Conservation (phyloP, 768 basidiomycete species). For the Termitomyces eurrhizus region DNA sequence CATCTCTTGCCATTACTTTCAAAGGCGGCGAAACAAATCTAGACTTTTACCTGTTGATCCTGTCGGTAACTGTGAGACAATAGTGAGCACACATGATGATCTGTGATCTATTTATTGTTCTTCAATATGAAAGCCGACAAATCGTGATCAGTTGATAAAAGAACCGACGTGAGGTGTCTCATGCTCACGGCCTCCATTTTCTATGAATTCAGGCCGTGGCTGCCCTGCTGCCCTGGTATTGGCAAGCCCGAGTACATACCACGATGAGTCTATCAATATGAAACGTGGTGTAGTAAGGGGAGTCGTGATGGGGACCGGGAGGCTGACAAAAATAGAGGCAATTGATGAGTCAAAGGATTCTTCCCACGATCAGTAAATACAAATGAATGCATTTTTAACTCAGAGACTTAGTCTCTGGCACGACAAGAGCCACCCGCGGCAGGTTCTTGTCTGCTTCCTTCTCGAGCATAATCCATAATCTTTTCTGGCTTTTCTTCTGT, state of each 20-base stretch:
- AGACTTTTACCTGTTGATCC: neutral
- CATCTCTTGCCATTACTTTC: too few relatives aligned
- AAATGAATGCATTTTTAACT: neutral
- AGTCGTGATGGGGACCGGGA: too few relatives aligned
- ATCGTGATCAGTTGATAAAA: neutral
- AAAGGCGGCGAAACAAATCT: neutral
- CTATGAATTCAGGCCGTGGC: too few relatives aligned
- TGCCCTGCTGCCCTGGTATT: too few relatives aligned
- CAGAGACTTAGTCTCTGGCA: neutral
- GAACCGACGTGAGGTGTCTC: too few relatives aligned
- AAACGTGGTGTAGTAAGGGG: neutral
- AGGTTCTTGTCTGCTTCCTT: neutral
- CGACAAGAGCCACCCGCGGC: neutral
- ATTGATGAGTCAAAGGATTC: neutral
- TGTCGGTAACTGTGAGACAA: neutral
- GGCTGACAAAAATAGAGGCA: neutral
- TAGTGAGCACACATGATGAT: neutral
- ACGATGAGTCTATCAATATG: too few relatives aligned
- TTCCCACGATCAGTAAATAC: conserved; percentile 4
- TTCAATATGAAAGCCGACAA: neutral
- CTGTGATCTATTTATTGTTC: neutral
- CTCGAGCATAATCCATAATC: neutral
- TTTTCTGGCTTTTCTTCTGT: neutral
- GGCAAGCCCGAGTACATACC: too few relatives aligned
- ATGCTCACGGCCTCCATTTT: neutral